Percentiles rank a stretch among this genome's conserved stretches.
Conservation (phyloP, 306 rosid genomes). For the Cucurbita moschata region DNA sequence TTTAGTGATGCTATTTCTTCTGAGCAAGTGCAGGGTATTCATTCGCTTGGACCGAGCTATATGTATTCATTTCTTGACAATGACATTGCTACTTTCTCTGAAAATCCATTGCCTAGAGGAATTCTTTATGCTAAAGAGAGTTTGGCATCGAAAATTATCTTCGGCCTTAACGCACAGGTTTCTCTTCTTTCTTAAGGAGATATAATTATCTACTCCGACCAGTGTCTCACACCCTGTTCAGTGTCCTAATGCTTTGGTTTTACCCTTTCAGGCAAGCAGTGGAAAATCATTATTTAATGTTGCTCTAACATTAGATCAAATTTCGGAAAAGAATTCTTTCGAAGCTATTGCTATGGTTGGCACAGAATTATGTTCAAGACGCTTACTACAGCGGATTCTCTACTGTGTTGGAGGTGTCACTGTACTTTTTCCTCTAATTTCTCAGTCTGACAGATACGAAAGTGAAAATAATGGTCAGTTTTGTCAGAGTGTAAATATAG, state of each 20-base stretch:
- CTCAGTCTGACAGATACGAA: conserved; percentile 52
- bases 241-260: conserved; percentile 15
- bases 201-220: not conserved
- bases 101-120: conserved; percentile 54
- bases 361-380: conserved; percentile 85
- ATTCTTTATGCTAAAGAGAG: conserved; percentile 83
- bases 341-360: conserved; percentile 78
- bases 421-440: conserved; percentile 84
- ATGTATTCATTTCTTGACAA: conserved; percentile 90
- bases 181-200: not conserved
- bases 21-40: conserved; percentile 83
- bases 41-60: conserved; percentile 92
- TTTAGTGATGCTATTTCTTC: conserved; percentile 71
- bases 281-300: conserved; percentile 81
- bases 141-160: conserved; percentile 69
- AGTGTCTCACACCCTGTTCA: too few relatives aligned
- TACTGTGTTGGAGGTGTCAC: conserved; percentile 97
- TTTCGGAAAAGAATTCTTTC: conserved; percentile 53
- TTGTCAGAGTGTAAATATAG: conserved; percentile 24
- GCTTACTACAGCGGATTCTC: conserved; percentile 79
- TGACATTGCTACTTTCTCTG: conserved; percentile 58
- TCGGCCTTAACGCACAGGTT: conserved; percentile 98
- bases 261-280: conserved; percentile 64
- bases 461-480: conserved; percentile 32
- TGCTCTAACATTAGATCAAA: conserved; percentile 52